Evolutionary conservation across 331 rosid genomes (phyloP), one percentile per base, ranked within the genome.

Genomic region (Malus hybrid): DNA sequence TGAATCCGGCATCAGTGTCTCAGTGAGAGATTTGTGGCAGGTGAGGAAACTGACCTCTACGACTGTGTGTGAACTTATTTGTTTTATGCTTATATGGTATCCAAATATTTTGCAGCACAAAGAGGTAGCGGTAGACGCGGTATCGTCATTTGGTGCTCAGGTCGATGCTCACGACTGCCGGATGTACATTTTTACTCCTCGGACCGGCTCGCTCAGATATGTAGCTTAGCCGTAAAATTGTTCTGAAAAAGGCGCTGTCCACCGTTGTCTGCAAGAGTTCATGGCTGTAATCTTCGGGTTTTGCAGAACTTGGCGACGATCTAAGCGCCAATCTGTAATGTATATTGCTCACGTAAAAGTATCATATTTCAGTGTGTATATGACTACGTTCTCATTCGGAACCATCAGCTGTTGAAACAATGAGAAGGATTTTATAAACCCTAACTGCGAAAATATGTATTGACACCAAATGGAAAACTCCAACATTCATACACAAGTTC

Each of bases 1-100:
- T 48, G 78, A 87, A 77, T 86, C 96, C 29, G 66, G 87, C 69
- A 36, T 83, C 67, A 76, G 28, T 42, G 93, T 92, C 78, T 80
- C 97, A 18, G 74, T 94, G n/a, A 90, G 93, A 82, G 96, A 94
- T 79, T 76, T 95, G 86, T 95, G 99, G 99, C 88, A 86, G 99
- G 99, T 94, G 63, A 81, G 77, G 81, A 70, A 56, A 20, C 65
- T 80, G 66, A 65, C 61, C 36, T 60, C 5, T 30, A 61, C 48
- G 30, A 26, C 24, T 15, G 9, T 52, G 0, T 10, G 12, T 11
- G 20, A 56, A 14, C 55, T 19, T 10, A 2, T 52, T 10, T 42
- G n/a, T 26, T 53, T 24, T 53, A 32, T 52, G 77, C 64, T 74
- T 66, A 28, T 34, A 74, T 33, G 5, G 29, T 42, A 66, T 24